Base-by-base conservation (phyloP, 495 filamentous ascomycete genomes). In the Alectoria sarmentosa region DNA sequence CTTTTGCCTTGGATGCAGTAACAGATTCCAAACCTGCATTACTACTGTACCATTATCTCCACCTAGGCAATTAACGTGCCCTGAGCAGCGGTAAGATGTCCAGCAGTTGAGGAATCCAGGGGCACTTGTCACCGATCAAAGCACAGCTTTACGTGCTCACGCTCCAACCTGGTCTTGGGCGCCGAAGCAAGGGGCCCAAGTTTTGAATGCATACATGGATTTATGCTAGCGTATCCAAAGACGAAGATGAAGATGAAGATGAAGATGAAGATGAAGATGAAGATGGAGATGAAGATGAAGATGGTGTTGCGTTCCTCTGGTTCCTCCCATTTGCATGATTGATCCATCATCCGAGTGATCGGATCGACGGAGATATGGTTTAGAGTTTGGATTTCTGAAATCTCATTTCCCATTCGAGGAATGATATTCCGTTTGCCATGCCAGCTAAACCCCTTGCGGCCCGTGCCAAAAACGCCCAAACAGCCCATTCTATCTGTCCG, bases 21-120 rank as follows among this genome's bases (percentile, higher is more conserved):
- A 55, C 30, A 34, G 52, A 55, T 55, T 34, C 52, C 30, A 55
- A 55, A 55, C n/a, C n/a, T n/a, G n/a, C n/a, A n/a, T n/a, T n/a
- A n/a, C n/a, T n/a, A n/a, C n/a, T n/a, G n/a, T n/a, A n/a, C n/a
- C 23, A 28, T 49, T 28, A n/a, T n/a, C 46, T 49, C 46, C 46
- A 55, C 30, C 52, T 55, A 55, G 30, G 52, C 30, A 30, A 55
- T 55, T 11, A 30, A 54, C 7, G 23, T 48, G 44, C 5, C 44
- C 44, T 23, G 44, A n/a, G 46, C 49, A 14, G 49, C 49, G n/a
- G n/a, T n/a, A 54, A 54, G 28, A 54, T 30, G 3, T 54, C 49
- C 15, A 32, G 8, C 2, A 6, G 49, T 54, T 7, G 5, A 15
- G 28, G 19, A 30, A 3, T 0, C 28, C 13, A 28, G 1, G 15